Base-by-base conservation (phyloP, 257 asterid species). In the Marsdenia floribunda region DNA sequence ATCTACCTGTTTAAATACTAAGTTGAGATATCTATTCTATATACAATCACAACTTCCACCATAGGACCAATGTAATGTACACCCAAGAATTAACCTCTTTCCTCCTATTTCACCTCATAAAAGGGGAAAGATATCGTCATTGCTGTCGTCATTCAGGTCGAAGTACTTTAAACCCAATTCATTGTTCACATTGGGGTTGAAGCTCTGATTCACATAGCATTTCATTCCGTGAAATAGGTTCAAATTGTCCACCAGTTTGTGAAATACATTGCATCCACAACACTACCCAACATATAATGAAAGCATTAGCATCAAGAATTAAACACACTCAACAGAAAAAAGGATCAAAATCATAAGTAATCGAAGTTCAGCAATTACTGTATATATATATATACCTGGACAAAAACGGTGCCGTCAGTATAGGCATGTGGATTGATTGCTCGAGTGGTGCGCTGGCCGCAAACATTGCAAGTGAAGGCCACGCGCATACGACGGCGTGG, bases 391-490 rank as follows among this genome's bases (percentile, higher is more conserved):
- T 12, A 33, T 83, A 92, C 99, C 97, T 94, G 99, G 8, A 94
- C 99, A 67, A 94, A 94, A 26, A 94, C 98, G 16, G 98, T 94
- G 84, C 99, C 99, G 65, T 94, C 99, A 2, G 98, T 92, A 57
- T 94, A 94, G 63, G 98, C 99, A 66, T 94, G 99, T 0, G 98
- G 99, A 77, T 94, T 94, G 87, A 94, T 94, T 42, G 99, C 99
- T 4, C 99, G 97, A 0, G 97, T 93, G 16, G 98, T 93, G 75
- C 98, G 88, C 78, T 93, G 98, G 63, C 98, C 97, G 47, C 98
- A 93, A 4, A 93, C 93, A 35, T 91, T 93, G 86, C 98, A 93
- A 64, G 95, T 93, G 84, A 91, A 93, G 0, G 97, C 94, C 81
- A 93, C 98, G 12, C 90, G 95, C 99, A 94, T 94, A 54, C 99